Evolutionary conservation across 2,329 filamentous ascomycete genomes (phyloP), one percentile per base, ranked within the genome.

Genomic region (Sporothrix dimorphospora): DNA sequence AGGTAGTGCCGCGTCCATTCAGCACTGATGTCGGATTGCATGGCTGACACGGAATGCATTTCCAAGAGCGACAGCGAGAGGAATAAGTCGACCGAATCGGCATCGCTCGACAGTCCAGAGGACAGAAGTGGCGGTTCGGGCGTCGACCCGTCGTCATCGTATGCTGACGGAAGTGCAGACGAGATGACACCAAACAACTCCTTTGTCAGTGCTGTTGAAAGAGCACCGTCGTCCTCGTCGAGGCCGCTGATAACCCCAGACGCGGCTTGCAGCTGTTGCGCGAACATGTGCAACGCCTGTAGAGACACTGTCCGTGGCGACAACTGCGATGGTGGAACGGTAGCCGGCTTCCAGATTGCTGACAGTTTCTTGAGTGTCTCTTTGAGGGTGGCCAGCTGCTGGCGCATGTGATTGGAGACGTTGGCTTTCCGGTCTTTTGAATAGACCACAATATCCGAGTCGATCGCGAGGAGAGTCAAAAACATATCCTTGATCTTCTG

Each of bases 391-490:
- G 80, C 75, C 8, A 94, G 78, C 0, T 87, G 84, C 19, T 81
- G 83, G 76, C 90, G 89, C 12, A 87, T 88, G 40, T 88, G 84
- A 77, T 87, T 91, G 0, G 93, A 91, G 78, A 94, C 85, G 75
- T 94, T 94, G 72, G 82, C 88, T 75, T 88, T 87, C 42, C 90
- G 87, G 49, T 92, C 90, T 73, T 86, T 88, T 0, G 87, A 86
- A n/a, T 93, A 79, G 21, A 81, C 81, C n/a, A 81, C 80, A 34
- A 94, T 87, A 69, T 91, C 89, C 16, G 84, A 81, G 12, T 85
- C 78, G 19, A 81, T 78, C 1, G 82, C 80, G 11, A 94, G 81
- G 49, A 93, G 83, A 3, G 81, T 82, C 51, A 82, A 81, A 12
- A 94, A 80, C 53, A 91, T 81, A n/a, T 79, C 78, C 4, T 87